Base-by-base conservation (phyloP, 108 stramenopile genomes). In the Epithemia pelagica region DNA sequence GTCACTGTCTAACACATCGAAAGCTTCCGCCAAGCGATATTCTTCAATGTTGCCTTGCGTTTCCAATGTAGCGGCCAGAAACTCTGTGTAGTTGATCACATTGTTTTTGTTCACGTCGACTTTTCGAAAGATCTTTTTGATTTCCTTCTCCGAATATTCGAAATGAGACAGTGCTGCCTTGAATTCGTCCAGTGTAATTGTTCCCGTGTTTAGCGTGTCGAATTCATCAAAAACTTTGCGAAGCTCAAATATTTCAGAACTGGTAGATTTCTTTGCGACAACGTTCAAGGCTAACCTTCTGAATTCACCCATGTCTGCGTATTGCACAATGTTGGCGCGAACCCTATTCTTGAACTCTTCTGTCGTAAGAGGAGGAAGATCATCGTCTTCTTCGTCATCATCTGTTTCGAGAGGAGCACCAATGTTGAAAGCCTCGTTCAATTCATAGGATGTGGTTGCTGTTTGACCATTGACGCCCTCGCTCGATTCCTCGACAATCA, bases 31-130 rank as follows among this genome's bases (percentile, higher is more conserved):
- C 28, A 92, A 61, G 32, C 71, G 74, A 30, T 83, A 79, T 72
- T 92, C 87, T 22, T 74, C 75, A 61, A 90, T 70, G 52, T 62
- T 59, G 19, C 91, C 91, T 32, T 84, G 74, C 51, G 84, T 78
- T 76, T 92, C 91, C 28, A 95, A 68, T 19, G 90, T 89, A 26
- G 95, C 91, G n/a, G 95, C 95, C 29, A 93, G 69, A 74, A 95
- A 95, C 67, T 95, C 75, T 8, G 75, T 73, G 59, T 58, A 37
- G 20, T 60, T 65, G 0, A 72, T 65, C 57, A 31, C 21, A 20
- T 85, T 83, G 63, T 78, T 60, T 65, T 79, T 61, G 32, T 71
- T 54, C 23, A 65, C 22, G 32, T 65, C 71, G 68, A 90, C 62
- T 2, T 65, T 65, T 8, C 67, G 59, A 46, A 89, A 73, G 61